Conservation (phyloP, 345 rosid species). For the Rhodamnia argentea region DNA sequence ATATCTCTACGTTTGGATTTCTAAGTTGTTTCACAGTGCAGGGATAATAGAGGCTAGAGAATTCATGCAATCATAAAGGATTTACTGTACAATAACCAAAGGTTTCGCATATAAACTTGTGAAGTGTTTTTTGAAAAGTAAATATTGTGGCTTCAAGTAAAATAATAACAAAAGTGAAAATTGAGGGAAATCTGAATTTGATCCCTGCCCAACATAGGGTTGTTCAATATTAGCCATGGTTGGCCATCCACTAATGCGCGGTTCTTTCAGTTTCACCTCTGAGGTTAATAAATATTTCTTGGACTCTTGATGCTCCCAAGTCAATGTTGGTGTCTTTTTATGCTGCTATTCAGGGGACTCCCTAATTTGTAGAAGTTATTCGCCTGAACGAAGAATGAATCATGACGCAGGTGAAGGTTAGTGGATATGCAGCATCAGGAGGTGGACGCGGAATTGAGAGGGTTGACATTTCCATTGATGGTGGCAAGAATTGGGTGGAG, state of each 20-base stretch:
- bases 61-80: not conserved
- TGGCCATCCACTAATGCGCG: not conserved
- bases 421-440: conserved; percentile 90
- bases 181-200: not conserved
- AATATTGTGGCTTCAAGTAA: not conserved
- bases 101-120: not conserved
- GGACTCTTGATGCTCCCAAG: not conserved
- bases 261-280: not conserved
- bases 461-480: conserved; percentile 81
- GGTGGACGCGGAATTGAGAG: conserved; percentile 99
- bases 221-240: not conserved
- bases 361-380: not conserved
- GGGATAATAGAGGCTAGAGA: not conserved
- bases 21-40: not conserved
- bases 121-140: not conserved
- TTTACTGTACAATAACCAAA: not conserved
- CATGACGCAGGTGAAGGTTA: conserved; percentile 46
- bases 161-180: not conserved
- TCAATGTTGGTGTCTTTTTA: not conserved
- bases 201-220: not conserved
- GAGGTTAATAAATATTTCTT: not conserved
- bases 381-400: not conserved
- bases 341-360: not conserved
- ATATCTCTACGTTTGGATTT: not conserved
- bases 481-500: conserved; percentile 90